These are phyloP conservation scores for Crucibulum laeve DNA, from an alignment of 768 basidiomycete species.

Conservation along the genomic window DNA sequence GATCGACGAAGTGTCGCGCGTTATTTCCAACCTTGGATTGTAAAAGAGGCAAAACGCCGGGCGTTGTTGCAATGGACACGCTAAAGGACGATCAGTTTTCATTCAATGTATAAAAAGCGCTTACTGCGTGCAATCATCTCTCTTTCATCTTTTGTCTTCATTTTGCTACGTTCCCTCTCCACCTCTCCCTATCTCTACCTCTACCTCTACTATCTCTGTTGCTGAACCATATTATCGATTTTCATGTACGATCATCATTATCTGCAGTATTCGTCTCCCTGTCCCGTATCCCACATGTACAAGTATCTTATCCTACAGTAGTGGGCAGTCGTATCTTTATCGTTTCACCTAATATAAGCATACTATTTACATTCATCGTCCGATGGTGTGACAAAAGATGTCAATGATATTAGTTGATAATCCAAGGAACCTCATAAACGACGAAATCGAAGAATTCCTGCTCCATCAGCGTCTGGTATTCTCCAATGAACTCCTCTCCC, in stretches of 20 bases:
- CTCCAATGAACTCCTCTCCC: conserved; percentile 76
- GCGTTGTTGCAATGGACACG: background rate
- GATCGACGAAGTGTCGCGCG: conserved; percentile 69
- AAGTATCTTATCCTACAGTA: conserved; percentile 42
- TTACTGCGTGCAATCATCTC: background rate
- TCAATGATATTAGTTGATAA: conserved; percentile 47
- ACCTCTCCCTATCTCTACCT: too few species aligned
- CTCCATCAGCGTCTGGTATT: conserved; percentile 91
- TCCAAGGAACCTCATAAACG: conserved; percentile 90
- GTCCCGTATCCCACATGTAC: conserved; percentile 35
- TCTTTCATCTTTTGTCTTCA: background rate
- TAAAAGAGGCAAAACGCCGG: conserved; percentile 23
- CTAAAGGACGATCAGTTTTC: background rate
- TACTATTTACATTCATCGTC: conserved; percentile 26
- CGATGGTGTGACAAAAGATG: conserved; percentile 9
- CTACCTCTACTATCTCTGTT: too few species aligned
- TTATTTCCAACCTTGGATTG: conserved; percentile 72
- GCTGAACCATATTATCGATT: background rate
- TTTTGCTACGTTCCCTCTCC: background rate
- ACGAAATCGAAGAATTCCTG: conserved; percentile 97
- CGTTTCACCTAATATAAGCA: conserved; percentile 49
- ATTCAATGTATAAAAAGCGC: background rate
- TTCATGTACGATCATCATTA: conserved; percentile 4
- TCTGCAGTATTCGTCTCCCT: conserved; percentile 12
- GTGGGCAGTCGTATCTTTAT: conserved; percentile 61